These are phyloP conservation scores for Dujonia santamariae DNA, from an alignment of 1,139 yeast species.

Conservation along the genomic window DNA sequence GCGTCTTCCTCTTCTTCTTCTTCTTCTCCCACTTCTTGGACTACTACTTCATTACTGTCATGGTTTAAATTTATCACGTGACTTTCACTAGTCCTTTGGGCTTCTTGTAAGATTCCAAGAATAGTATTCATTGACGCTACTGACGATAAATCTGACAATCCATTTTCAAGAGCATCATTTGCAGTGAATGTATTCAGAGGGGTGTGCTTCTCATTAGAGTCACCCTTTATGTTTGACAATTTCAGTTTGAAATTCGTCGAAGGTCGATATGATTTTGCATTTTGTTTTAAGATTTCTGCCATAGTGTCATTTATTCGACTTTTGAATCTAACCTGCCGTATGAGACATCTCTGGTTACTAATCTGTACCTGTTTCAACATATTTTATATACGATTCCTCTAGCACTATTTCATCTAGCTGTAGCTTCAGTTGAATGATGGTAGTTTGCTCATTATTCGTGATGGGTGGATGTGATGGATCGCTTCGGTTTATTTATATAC, in stretches of 20 bases:
- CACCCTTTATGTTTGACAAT: neutral
- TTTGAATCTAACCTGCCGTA: neutral
- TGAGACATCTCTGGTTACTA: too few relatives aligned
- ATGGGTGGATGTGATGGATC: too few relatives aligned
- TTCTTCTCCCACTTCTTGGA: too few relatives aligned
- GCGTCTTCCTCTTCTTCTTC: neutral
- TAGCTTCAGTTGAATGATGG: too few relatives aligned
- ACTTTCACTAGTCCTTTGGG: neutral
- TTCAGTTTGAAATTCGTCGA: neutral
- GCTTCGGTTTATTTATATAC: too few relatives aligned
- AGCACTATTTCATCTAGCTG: too few relatives aligned
- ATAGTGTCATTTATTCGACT: neutral
- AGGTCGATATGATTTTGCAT: slow-evolving; percentile 3
- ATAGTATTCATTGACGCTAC: slow-evolving; percentile 9
- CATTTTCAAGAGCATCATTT: neutral
- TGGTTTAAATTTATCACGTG: too few relatives aligned
- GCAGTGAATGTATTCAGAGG: neutral
- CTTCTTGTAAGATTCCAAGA: slow-evolving; percentile 8
- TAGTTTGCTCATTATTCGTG: too few relatives aligned
- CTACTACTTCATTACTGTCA: too few relatives aligned
- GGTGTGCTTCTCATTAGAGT: neutral
- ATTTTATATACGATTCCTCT: too few relatives aligned
- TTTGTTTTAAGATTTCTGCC: slow-evolving; percentile 2
- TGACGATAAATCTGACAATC: slow-evolving; percentile 7
- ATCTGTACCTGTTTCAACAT: too few relatives aligned